Evolutionary conservation across 495 filamentous ascomycete species (phyloP), one percentile per base, ranked within the genome.

Genomic region (Penicillium verhagenii): DNA sequence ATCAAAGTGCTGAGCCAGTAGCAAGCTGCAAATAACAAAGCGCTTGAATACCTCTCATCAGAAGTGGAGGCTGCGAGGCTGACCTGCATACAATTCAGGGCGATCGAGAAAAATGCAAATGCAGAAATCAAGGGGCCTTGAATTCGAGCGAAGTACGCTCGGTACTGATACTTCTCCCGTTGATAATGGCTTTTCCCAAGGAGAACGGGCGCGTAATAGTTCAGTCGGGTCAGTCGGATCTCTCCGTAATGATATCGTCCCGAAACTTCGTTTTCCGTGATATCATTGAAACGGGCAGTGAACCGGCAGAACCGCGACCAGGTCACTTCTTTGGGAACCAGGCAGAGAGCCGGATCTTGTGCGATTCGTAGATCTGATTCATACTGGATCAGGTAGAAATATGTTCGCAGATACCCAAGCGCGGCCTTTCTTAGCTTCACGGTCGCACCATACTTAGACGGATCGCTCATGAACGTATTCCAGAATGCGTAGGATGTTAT

Each of bases 371-470:
- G 37, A 38, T 56, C 53, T 44, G 47, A 56, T 50, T 50, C 38
- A 38, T 56, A 33, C 26, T 46, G 20, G 6, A 56, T 56, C 4
- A 56, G 53, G 24, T 50, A 46, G 18, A 50, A 50, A 46, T 56
- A 56, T n/a, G 53, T 45, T 37, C 53, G 53, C 40, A 56, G 47
- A 50, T 44, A 56, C 19, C 53, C 38, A 6, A 56, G 47, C 37
- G 38, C 35, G 26, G 53, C 53, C 47, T 50, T 50, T 56, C 47
- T 50, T 0, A 50, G 16, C 26, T 35, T 26, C 46, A 11, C 39
- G 4, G 6, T 13, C 6, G 14, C n/a, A 19, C n/a, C 20, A 18
- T 20, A 8, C 37, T 43, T 14, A 2, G 39, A 29, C 3, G 40
- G 25, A 35, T 53, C 50, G 13, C n/a, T 20, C 40, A 43, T 19